These are phyloP conservation scores for Trichomonas vaginalis DNA, from an alignment of 208 protist genomes.

Conservation along the genomic window DNA sequence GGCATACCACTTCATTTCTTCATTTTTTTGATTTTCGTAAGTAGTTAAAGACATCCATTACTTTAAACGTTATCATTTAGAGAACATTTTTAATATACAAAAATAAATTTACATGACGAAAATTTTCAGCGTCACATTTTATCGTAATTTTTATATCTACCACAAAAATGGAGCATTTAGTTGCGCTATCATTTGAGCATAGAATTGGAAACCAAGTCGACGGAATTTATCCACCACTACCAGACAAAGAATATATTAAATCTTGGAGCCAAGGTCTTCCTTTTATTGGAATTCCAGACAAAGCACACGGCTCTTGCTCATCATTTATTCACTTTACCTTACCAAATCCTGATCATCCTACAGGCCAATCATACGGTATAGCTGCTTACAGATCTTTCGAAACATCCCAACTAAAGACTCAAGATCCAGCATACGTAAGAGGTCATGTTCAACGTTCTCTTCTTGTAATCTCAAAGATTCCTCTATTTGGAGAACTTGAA, in stretches of 20 bases:
- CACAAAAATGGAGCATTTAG: neutral
- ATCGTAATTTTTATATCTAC: neutral
- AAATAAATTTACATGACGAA: too few relatives aligned
- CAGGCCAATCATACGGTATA: neutral
- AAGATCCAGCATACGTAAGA: neutral
- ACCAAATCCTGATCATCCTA: neutral
- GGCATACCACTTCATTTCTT: too few relatives aligned
- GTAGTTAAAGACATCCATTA: too few relatives aligned
- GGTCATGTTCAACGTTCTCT: neutral
- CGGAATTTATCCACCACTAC: neutral
- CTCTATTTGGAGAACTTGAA: neutral
- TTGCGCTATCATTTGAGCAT: neutral
- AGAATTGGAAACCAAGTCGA: neutral
- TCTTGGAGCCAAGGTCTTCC: neutral
- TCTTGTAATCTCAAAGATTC: neutral
- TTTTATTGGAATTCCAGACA: conserved; percentile 10
- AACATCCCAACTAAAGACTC: neutral
- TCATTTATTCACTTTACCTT: neutral
- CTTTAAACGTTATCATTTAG: too few relatives aligned
- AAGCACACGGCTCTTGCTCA: neutral
- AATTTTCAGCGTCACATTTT: too few relatives aligned
- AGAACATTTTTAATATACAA: too few relatives aligned
- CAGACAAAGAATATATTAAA: neutral
- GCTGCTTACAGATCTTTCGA: neutral
- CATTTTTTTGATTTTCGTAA: too few relatives aligned